Evolutionary conservation across 2,329 filamentous ascomycete species (phyloP), one percentile per base, ranked within the genome.

Genomic region (Bertia moriformis): DNA sequence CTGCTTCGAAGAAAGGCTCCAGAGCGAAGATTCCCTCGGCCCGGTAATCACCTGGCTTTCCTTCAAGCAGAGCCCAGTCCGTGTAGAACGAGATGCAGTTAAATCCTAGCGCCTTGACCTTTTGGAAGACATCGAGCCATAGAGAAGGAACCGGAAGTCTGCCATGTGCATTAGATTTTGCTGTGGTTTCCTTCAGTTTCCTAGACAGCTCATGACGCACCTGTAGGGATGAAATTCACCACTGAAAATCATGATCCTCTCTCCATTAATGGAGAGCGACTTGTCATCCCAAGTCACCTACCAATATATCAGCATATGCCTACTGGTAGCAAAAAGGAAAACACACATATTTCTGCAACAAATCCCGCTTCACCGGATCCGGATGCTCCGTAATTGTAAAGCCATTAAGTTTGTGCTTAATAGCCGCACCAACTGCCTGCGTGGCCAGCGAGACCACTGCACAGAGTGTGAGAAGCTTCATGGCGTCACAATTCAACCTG

Each of bases 21-120:
- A 83, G 62, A 13, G 71, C 76, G 48, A 88, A 84, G 14, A 87
- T 66, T 0, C 83, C 84, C 2, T 84, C 73, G 1, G 76, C 78
- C 5, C 63, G 64, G 49, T 85, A 87, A 3, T 73, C 62, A 1
- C 82, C 84, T 0, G 66, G 75, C 42, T 79, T 78, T 2, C 81
- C 83, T 53, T 91, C 84, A 0, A 86, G 55, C 2, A 89, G 60
- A 3, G 79, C 81, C 85, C 83, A 93, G 48, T 87, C 71, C 4
- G 78, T 66, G 49, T 89, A 89, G 54, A 88, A 86, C 0, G 81
- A 86, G 1, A 88, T 79, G 35, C 73, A 71, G 48, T 83, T 89
- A 59, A 86, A 88, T 0, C 85, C 85, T 1, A 87, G 59, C 0
- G 83, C 78, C 55, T 82, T 87, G 55, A 89, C 74, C 58, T 93